A percentile compares a stretch with the other conserved stretches of the same genome.
Evolutionary conservation across 139 green algal genomes (phyloP).

Genomic region (Volvox reticuliferus): DNA sequence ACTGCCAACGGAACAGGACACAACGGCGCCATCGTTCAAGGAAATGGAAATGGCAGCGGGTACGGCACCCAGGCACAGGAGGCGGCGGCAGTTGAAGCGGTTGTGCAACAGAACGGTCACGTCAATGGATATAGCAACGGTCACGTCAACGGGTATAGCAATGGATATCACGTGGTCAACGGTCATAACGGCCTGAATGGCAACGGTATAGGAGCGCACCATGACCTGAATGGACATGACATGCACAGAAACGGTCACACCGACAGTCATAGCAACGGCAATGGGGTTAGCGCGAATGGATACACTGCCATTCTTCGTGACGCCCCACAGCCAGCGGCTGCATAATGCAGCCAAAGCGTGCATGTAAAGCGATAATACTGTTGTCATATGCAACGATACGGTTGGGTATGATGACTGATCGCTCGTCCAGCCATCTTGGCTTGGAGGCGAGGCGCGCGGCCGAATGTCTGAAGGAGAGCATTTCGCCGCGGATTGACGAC

Average conservation of each 20-base stretch:
- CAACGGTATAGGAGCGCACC: neutral
- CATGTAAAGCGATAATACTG: no score
- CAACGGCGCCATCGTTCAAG: no score
- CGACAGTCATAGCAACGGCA: neutral
- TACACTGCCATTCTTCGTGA: neutral
- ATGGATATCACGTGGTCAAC: neutral
- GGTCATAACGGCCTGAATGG: neutral
- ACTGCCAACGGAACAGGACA: neutral
- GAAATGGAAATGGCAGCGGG: neutral
- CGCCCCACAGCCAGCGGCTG: neutral
- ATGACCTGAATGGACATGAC: neutral
- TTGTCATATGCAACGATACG: no score
- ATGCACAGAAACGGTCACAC: neutral
- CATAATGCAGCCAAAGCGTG: neutral
- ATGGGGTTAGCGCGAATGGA: neutral
- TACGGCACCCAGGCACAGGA: neutral
- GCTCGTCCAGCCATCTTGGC: neutral
- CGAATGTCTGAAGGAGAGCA: neutral
- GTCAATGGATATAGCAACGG: neutral
- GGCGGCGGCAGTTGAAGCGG: neutral
- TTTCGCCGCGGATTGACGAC: no score
- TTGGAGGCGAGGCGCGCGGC: neutral
- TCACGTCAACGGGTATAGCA: neutral
- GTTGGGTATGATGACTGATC: no score
- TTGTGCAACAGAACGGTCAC: neutral